phyloP scores from a whole-genome alignment of 2,329 filamentous ascomycete species.

The Xylaria sp. region DNA sequence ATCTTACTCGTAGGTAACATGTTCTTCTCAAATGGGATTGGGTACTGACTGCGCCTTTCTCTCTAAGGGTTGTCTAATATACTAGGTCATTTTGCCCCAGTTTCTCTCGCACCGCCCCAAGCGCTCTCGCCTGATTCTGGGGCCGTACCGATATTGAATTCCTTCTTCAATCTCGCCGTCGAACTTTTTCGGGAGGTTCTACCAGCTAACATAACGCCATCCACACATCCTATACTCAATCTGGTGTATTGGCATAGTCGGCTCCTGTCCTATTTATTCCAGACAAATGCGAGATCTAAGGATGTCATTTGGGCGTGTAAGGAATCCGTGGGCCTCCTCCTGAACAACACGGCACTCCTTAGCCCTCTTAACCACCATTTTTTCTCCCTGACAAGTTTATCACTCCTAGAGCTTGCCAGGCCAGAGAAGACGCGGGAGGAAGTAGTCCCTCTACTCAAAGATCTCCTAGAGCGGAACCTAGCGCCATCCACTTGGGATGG shows the following conservation, averaged over 20 bases:
- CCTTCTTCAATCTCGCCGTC: conserved; percentile 65
- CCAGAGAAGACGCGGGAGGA: conserved; percentile 66
- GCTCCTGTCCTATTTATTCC: conserved; percentile 70
- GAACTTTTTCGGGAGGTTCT: conserved; percentile 74
- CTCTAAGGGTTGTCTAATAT: conserved; percentile 68
- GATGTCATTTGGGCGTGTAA: conserved; percentile 70
- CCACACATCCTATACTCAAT: conserved; percentile 66
- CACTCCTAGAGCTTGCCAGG: conserved; percentile 68
- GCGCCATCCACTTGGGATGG: conserved; percentile 66
- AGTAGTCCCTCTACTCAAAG: conserved; percentile 64
- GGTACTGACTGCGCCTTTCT: conserved; percentile 11
- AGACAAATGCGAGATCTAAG: conserved; percentile 63
- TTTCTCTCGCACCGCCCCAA: conserved; percentile 56
- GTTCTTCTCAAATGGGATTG: not conserved
- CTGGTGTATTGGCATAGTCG: conserved; percentile 77
- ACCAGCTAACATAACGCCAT: conserved; percentile 64
- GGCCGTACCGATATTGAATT: conserved; percentile 57
- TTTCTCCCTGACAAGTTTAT: conserved; percentile 66
- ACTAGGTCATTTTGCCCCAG: conserved; percentile 64
- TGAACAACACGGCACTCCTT: conserved; percentile 63
- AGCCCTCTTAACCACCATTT: conserved; percentile 76
- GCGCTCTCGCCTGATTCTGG: conserved; percentile 55
- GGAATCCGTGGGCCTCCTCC: conserved; percentile 68
- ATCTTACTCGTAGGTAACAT: conserved; percentile 69
- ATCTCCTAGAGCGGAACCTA: conserved; percentile 64